A percentile compares a stretch with the other conserved stretches of the same genome.
These are phyloP conservation scores for Paratinospora sagittata DNA, from an alignment of 164 flowering plant genomes.

Conservation along the genomic window DNA sequence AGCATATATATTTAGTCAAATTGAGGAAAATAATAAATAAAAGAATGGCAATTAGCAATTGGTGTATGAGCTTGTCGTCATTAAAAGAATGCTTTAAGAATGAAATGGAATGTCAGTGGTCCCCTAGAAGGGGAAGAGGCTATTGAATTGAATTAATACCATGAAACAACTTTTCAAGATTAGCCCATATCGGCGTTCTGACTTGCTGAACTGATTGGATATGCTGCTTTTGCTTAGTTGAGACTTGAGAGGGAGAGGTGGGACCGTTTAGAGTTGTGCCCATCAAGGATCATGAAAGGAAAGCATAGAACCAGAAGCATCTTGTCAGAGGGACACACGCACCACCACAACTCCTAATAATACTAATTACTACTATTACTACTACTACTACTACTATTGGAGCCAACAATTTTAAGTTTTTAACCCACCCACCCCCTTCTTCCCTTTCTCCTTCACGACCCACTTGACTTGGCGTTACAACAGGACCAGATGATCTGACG, in stretches of 20 bases:
- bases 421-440: too few species aligned
- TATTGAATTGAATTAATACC: conserved; percentile 23
- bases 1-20: too few species aligned
- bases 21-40: not conserved
- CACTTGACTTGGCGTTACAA: too few species aligned
- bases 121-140: conserved; percentile 14
- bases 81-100: conserved; percentile 2
- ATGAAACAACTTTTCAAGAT: conserved; percentile 21
- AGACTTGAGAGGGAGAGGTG: conserved; percentile 1
- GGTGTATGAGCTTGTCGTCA: not conserved
- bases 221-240: conserved; percentile 3
- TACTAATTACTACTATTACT: too few species aligned
- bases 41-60: not conserved
- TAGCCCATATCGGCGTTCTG: conserved; percentile 11
- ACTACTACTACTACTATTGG: too few species aligned
- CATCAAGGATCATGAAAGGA: not conserved
- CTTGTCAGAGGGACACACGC: not conserved
- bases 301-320: not conserved
- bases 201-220: conserved; percentile 15
- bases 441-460: not conserved
- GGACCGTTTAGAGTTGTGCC: not conserved
- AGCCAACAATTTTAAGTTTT: too few species aligned
- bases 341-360: too few species aligned
- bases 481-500: not conserved
- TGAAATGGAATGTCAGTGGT: conserved; percentile 27